Evolutionary conservation across 176 grass and related monocot genomes (phyloP).

Genomic region (Musa beccarii): DNA sequence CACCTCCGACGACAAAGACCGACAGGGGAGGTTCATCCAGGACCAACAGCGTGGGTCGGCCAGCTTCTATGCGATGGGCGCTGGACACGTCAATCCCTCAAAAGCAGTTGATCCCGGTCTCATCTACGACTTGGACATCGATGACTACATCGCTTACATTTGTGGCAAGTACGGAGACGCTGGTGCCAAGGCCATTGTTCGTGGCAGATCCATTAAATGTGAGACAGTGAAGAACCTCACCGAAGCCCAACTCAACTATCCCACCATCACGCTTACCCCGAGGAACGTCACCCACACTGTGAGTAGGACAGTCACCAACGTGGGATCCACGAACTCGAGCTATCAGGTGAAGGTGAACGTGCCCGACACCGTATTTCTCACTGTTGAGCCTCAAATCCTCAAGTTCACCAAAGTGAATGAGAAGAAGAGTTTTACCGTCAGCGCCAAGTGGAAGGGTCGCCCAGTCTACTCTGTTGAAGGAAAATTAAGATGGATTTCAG

Average conservation of each 20-base stretch:
- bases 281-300: conserved; percentile 10
- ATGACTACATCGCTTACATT: not conserved
- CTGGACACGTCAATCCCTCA: not conserved
- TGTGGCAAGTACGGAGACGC: not conserved
- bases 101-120: not conserved
- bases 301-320: conserved; percentile 61
- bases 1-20: not conserved
- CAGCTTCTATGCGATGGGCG: not conserved
- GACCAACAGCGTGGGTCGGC: not conserved
- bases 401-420: conserved; percentile 45
- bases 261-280: conserved; percentile 43
- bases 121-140: not conserved
- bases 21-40: not conserved
- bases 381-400: conserved; percentile 35
- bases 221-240: not conserved
- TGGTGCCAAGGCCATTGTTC: not conserved
- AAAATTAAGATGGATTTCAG: conserved; percentile 53
- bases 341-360: conserved; percentile 32
- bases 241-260: conserved; percentile 70
- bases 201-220: not conserved
- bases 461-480: conserved; percentile 28
- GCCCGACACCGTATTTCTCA: conserved; percentile 30
- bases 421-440: conserved; percentile 40
- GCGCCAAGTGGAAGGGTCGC: conserved; percentile 17
- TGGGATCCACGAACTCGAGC: conserved; percentile 26